These are phyloP conservation scores for Nannochloropsis gaditana DNA, from an alignment of 108 stramenopile species.

Conservation along the genomic window DNA sequence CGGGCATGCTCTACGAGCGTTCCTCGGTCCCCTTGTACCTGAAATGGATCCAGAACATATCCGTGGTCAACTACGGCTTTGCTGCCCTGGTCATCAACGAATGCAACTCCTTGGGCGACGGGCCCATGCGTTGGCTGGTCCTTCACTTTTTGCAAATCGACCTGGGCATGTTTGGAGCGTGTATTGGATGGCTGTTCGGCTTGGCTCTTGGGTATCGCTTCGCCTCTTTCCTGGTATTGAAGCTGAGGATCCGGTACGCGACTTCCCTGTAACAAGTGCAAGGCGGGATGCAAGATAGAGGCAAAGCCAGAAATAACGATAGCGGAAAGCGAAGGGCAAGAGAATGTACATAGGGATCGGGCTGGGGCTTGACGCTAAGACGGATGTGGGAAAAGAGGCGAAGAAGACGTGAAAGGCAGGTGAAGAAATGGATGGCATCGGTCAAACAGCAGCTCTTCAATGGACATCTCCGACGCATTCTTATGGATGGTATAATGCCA, in stretches of 20 bases:
- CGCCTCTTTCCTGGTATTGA: not conserved
- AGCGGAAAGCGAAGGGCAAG: not conserved
- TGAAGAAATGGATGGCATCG: too few species aligned
- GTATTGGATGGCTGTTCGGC: not conserved
- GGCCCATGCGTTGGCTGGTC: not conserved
- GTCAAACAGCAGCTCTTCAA: too few species aligned
- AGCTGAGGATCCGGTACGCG: not conserved
- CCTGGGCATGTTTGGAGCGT: not conserved
- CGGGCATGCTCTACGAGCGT: not conserved
- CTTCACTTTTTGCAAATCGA: not conserved
- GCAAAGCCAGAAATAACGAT: not conserved
- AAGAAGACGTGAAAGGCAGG: not conserved
- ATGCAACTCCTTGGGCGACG: slow-evolving; percentile 10
- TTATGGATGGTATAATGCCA: not conserved
- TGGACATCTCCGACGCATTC: too few species aligned
- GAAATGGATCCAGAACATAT: not conserved
- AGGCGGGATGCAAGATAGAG: not conserved
- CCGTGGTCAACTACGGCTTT: not conserved
- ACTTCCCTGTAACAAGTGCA: not conserved
- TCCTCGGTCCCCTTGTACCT: not conserved
- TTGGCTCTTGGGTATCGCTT: not conserved
- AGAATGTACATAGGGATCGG: not conserved
- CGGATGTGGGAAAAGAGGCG: not conserved
- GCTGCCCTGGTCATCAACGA: slow-evolving; percentile 17
- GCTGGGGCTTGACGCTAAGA: not conserved